Base-by-base conservation (phyloP, 202 grass and related monocot species). In the Setaria viridis region DNA sequence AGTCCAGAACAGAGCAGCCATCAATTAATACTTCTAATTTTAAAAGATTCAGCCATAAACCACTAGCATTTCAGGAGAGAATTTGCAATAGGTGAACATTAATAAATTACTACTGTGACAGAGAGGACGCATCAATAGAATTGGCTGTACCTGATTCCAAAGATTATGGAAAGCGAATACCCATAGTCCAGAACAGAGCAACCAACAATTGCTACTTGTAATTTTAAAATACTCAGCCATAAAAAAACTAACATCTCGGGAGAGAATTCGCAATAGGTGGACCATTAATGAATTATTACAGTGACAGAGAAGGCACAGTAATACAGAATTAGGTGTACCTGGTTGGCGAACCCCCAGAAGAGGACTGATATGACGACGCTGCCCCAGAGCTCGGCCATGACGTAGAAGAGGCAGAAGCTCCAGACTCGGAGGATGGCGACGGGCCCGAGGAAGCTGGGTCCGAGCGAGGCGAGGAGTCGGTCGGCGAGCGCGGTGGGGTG, bases 391-490 rank as follows among this genome's bases (percentile, higher is more conserved):
- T 98, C 96, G 0, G 95, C 95, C 95, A 98, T 98, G 69, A 94
- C 95, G 72, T 98, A 95, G 82, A 98, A 98, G 70, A 95, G 86
- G 72, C 93, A 98, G 85, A 98, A 98, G 85, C 93, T 94, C 96
- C 96, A 98, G 46, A 96, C 94, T 45, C 93, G 93, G 33, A 99
- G 82, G 80, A 99, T 96, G n/a, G 97, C 93, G 5, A 99, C 85
- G 60, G 96, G 93, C 0, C 93, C 93, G 2, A 99, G 86, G 79
- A 95, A 99, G 85, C 93, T 95, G 43, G 93, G 96, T 0, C 96
- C 96, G 9, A 95, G 90, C 17, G 88, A 4, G 1, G 88, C 69
- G 57, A 95, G 69, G 32, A 99, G 93, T 3, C 87, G 86, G 82
- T 99, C 93, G 9, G 91, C 85, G 15, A 99, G 85, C 45, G 88